Base-by-base conservation (phyloP, 1,284 basidiomycete genomes). In the Sporisorium graminicola region DNA sequence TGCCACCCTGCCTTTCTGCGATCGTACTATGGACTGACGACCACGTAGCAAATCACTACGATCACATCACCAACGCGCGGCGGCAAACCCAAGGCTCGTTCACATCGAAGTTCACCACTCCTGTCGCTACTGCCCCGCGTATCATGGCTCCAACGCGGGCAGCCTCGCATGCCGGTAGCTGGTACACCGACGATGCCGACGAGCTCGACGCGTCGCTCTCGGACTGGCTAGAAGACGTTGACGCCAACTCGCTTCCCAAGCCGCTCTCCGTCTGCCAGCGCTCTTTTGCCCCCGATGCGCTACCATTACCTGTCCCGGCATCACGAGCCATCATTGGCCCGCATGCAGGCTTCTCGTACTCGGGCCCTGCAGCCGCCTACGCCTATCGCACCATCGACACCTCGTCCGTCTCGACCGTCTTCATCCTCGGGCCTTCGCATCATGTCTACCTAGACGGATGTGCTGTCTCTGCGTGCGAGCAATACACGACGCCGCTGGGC, bases 311-410 rank as follows among this genome's bases (percentile, higher is more conserved):
- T 1, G 88, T 96, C 63, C 81, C 87, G 42, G 90, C 91, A 14
- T 93, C 92, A 83, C 96, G 94, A 86, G 96, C 95, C 10, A 90
- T 99, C 83, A 97, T 99, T 64, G 95, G 92, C n/a, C 97, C 97
- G 4, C 97, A 99, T 86, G 97, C 97, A 1, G 97, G 97, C 5
- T 98, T 96, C 86, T 90, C 91, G 2, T 99, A 98, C 86, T 98
- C 95, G 63, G 97, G 97, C 26, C 91, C 91, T 7, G 89, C 95
- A 2, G 96, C 97, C 1, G 97, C 95, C 1, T 98, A 94, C 92
- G 96, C 96, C 0, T 99, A 99, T 86, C 92, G 91, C 82, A 90
- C 91, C 79, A 93, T 99, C 62, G 92, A 97, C 80, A 90, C 90
- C 0, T 88, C 88, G 13, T 89, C 89, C 77, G 93, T 98, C 60